Evolutionary conservation across 176 grass and related monocot genomes (phyloP).

Genomic region (Phoenix dactylifera): DNA sequence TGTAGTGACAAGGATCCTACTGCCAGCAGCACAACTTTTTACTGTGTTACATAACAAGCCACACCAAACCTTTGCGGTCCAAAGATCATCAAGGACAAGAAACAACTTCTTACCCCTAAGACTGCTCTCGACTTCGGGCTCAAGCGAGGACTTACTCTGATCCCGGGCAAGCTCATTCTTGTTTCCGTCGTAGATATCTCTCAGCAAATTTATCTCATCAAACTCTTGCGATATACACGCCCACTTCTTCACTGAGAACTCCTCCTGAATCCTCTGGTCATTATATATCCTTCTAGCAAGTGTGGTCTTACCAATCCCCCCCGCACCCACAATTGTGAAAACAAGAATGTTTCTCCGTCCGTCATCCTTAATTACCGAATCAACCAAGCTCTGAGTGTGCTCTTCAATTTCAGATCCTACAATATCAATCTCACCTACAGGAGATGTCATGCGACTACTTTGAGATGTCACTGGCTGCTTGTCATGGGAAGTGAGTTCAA

Average conservation of each 20-base stretch:
- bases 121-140: constrained; percentile 2
- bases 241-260: constrained; percentile 23
- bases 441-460: too few relatives aligned
- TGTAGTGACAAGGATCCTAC: constrained; percentile 30
- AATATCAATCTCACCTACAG: too few relatives aligned
- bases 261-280: constrained; percentile 3
- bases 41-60: constrained; percentile 9
- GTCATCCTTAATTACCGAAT: constrained; percentile 23
- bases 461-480: too few relatives aligned
- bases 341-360: neutral
- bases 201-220: constrained; percentile 5
- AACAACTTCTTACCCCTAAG: constrained; percentile 19
- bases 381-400: constrained; percentile 10
- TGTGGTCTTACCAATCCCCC: too few relatives aligned
- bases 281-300: constrained; percentile 22
- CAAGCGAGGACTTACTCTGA: constrained; percentile 10
- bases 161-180: neutral
- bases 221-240: constrained; percentile 17
- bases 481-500: too few relatives aligned
- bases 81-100: constrained; percentile 26
- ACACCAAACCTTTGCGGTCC: constrained; percentile 16
- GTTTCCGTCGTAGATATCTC: neutral
- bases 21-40: constrained; percentile 6
- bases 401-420: constrained; percentile 18
- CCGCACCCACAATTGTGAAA: neutral